Percentiles rank a stretch among this genome's conserved stretches.
Evolutionary conservation across 2,329 filamentous ascomycete species (phyloP).

Genomic region (Penicillium palitans): DNA sequence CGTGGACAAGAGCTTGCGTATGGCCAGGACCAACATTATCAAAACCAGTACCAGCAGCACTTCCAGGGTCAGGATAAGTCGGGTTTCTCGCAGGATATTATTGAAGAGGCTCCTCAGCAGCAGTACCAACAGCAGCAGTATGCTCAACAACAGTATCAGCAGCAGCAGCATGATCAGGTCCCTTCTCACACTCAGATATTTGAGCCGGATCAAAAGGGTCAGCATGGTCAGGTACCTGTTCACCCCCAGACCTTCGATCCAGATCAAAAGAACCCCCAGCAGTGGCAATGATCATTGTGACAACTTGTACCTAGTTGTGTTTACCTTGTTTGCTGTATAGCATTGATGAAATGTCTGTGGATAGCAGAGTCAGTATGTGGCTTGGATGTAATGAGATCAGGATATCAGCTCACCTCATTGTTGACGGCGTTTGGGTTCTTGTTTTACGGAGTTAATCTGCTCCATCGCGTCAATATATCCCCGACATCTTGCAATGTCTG

Average conservation of each 20-base stretch:
- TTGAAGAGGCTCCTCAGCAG: constrained; percentile 4
- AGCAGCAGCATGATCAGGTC: not conserved
- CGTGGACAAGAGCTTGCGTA: constrained; percentile 26
- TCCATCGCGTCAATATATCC: constrained; percentile 4
- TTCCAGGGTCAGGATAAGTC: constrained; percentile 7
- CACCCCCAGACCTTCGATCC: constrained; percentile 1
- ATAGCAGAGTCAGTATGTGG: not conserved
- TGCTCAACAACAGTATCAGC: not conserved
- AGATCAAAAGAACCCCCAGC: constrained; percentile 8
- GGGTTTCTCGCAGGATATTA: constrained; percentile 12
- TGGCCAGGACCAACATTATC: constrained; percentile 4
- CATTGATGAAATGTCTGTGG: not conserved
- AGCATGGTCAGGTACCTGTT: not conserved
- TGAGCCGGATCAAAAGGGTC: constrained; percentile 2
- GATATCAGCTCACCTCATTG: constrained; percentile 7
- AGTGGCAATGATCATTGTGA: not conserved
- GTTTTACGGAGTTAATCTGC: not conserved
- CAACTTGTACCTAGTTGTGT: not conserved
- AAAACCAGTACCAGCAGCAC: constrained; percentile 8
- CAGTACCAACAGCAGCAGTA: not conserved
- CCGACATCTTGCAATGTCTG: constrained; percentile 9
- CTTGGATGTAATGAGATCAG: constrained; percentile 1
- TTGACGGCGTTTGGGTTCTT: constrained; percentile 5
- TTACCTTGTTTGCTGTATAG: not conserved
- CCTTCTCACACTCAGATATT: not conserved